Evolutionary conservation across 2,329 filamentous ascomycete genomes (phyloP), one percentile per base, ranked within the genome.

Genomic region (Atkinsonella hypoxylon): DNA sequence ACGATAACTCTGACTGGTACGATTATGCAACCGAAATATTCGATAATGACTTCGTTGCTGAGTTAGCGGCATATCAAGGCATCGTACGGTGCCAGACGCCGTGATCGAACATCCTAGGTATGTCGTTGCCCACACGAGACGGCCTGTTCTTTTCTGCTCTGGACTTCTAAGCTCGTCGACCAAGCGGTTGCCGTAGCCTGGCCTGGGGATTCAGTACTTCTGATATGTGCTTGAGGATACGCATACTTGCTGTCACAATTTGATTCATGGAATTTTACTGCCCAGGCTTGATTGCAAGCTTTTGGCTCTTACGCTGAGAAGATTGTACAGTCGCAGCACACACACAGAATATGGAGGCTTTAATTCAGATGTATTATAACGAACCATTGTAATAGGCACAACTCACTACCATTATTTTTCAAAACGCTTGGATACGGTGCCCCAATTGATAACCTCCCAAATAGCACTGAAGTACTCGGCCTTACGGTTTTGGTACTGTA

Each of bases 361-460:
- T 49, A 44, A 45, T 45, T 45, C 41, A 48, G 45, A 51, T 45
- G 3, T 51, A 36, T 48, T 30, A 13, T 32, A 17, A 42, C 38
- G 32, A 41, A 34, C 1, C 18, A 20, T 4, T 11, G 12, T 17
- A 30, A 17, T 38, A 48, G 47, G 11, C n/a, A 20, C 10, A 32
- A 39, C n/a, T 38, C 22, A 26, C 18, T 32, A 8, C 40, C 22
- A 57, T 66, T 74, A 68, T 55, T 74, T 72, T 58, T 72, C 71
- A 64, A 88, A 89, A 57, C 88, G 81, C 76, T 83, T 81, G 67
- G 87, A 83, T 43, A 89, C 90, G 32, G 85, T 81, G 79, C 89
- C 89, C 90, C 90, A 96, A 82, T 95, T 95, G 69, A 95, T 75
- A 47, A 95, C 89, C 59, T 95, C 87, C 90, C 90, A 95, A 67